phyloP scores from a whole-genome alignment of 441 rosid genomes.

The Raphanus hybrid region DNA sequence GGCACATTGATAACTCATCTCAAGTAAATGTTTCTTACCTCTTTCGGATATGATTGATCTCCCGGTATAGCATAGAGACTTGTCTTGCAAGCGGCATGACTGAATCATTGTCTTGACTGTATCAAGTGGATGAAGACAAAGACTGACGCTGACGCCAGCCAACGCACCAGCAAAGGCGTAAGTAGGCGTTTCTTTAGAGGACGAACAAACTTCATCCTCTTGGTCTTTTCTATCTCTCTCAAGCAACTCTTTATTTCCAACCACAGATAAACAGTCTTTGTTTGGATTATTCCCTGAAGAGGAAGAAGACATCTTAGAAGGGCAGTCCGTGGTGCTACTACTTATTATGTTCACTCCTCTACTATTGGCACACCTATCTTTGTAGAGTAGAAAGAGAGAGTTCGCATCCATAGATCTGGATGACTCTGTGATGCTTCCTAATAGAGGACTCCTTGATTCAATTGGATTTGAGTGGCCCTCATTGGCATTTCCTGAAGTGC shows the following conservation, averaged over 20 bases:
- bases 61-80: slow-evolving; percentile 66
- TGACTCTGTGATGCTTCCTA: slow-evolving; percentile 12
- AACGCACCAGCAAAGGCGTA: slow-evolving; percentile 75
- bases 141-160: slow-evolving; percentile 82
- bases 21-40: slow-evolving; percentile 50
- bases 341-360: slow-evolving; percentile 8
- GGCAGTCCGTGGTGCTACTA: slow-evolving; percentile 11
- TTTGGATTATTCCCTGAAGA: slow-evolving; percentile 3
- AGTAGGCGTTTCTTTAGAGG: slow-evolving; percentile 45
- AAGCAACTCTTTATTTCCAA: slow-evolving; percentile 33
- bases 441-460: slow-evolving; percentile 36
- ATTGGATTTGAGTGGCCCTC: slow-evolving; percentile 26
- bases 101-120: slow-evolving; percentile 84
- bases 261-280: neutral
- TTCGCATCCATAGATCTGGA: slow-evolving; percentile 24
- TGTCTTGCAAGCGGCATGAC: slow-evolving; percentile 75
- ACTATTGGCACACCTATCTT: slow-evolving; percentile 32
- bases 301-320: slow-evolving; percentile 20
- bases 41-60: slow-evolving; percentile 83
- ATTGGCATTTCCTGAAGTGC: slow-evolving; percentile 25
- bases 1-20: slow-evolving; percentile 23
- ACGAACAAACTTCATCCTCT: slow-evolving; percentile 36
- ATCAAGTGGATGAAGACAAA: slow-evolving; percentile 93
- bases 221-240: slow-evolving; percentile 38
- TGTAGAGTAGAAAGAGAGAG: slow-evolving; percentile 32